Conservation (phyloP, 1,284 basidiomycete species). For the Microbotryum silenes-acaulis region DNA sequence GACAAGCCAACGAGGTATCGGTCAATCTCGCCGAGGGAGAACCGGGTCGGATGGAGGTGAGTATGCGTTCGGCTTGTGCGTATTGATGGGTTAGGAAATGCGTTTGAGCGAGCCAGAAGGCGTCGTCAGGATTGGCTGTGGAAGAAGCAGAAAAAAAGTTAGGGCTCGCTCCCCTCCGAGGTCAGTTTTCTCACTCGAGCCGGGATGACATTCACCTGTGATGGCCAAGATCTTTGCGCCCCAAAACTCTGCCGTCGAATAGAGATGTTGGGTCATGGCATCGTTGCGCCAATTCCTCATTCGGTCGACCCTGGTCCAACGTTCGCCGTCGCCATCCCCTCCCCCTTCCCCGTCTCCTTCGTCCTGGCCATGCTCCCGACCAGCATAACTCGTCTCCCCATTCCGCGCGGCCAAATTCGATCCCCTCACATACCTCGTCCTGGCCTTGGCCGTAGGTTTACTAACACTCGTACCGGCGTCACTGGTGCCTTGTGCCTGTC, state of each 20-base stretch:
- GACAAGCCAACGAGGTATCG: constrained; percentile 83
- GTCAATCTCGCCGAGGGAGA: constrained; percentile 49
- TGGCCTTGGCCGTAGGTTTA: not conserved
- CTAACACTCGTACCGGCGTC: not conserved
- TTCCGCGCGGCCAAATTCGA: not conserved
- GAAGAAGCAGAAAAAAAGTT: not conserved
- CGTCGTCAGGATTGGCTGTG: constrained; percentile 85
- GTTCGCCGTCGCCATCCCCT: constrained; percentile 44
- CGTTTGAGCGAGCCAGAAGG: constrained; percentile 96
- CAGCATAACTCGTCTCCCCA: not conserved
- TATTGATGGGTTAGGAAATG: constrained; percentile 95
- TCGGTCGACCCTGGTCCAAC: constrained; percentile 79
- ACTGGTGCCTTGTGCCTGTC: constrained; percentile 4
- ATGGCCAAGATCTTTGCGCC: constrained; percentile 90
- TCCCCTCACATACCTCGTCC: no score
- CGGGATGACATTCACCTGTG: constrained; percentile 62
- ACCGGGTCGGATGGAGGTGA: constrained; percentile 48
- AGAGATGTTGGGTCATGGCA: constrained; percentile 94
- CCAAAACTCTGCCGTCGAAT: constrained; percentile 97
- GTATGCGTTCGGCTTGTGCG: constrained; percentile 80
- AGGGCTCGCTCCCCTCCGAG: not conserved
- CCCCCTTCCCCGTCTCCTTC: constrained; percentile 48
- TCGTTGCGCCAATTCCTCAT: constrained; percentile 96
- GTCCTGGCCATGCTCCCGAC: constrained; percentile 13
- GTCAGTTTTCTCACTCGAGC: not conserved